Base-by-base conservation (phyloP, 2,329 filamentous ascomycete species). In the Aspergillus tamarii region DNA sequence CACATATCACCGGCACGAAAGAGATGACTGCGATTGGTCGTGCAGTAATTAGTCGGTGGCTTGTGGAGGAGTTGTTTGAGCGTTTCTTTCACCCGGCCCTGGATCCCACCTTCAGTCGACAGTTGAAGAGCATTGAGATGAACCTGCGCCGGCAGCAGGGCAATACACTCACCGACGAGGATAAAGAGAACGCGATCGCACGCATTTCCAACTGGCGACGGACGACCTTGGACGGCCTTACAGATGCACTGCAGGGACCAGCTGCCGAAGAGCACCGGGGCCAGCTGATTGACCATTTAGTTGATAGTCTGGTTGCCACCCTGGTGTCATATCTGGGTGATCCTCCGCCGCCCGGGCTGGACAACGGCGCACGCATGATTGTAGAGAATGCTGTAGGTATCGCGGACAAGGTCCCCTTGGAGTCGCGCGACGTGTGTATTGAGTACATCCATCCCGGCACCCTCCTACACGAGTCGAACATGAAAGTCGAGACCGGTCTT, bases 11-110 rank as follows among this genome's bases (percentile, higher is more conserved):
- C 11, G 95, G 94, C 65, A 96, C 94, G 74, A 94, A 97, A 77
- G 95, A 99, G 78, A 99, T 99, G 95, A 98, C 93, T 8, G 94
- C 94, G 6, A 91, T 96, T 28, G 95, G 95, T 19, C 88, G 94
- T 60, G 93, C 94, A 14, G 88, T 94, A 67, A 93, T 99, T 70
- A 91, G 91, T 32, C 88, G 89, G 64, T 99, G 94, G 93, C 82
- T 99, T 7, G 89, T 94, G 28, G 92, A 97, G 54, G 92, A 96
- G 74, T 87, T 98, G 50, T 96, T 98, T 76, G 89, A 96, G 76
- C 89, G 90, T 60, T 94, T 91, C 78, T 98, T 99, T 81, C 95
- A 99, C 74, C 95, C 95, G 0, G 90, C 90, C 11, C 84, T 99
- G 14, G 93, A 97, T 59, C 84, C 87, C 0, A 84, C 84, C 11